These are phyloP conservation scores for Phytomonas sp. DNA, from an alignment of 208 protist species.

Conservation along the genomic window DNA sequence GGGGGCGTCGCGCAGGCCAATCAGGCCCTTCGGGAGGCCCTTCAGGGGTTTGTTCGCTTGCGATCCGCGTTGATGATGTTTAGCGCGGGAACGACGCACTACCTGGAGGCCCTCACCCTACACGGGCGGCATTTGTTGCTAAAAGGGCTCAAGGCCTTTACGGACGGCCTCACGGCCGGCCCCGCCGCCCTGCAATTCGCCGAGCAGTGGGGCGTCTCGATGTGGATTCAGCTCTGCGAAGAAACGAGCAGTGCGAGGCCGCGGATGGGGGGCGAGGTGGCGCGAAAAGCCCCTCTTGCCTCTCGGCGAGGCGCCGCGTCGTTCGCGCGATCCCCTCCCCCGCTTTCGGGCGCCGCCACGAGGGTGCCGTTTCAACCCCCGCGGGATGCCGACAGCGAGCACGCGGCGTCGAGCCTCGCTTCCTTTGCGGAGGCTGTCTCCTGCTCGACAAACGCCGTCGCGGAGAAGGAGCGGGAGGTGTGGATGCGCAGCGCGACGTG, in stretches of 20 bases:
- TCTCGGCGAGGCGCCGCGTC: no score
- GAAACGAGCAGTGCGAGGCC: conserved; percentile 4
- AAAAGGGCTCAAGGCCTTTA: conserved; percentile 25
- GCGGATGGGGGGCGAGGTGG: neutral
- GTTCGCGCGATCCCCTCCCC: no score
- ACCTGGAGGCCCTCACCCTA: conserved; percentile 32
- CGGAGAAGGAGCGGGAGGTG: neutral
- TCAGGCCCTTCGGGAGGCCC: conserved; percentile 35
- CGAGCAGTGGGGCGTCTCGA: conserved; percentile 39
- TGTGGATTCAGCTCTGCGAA: conserved; percentile 55
- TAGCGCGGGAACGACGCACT: conserved; percentile 40
- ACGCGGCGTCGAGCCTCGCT: neutral
- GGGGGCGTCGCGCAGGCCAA: conserved; percentile 25
- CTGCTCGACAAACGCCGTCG: no score
- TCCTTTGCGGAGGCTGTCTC: neutral
- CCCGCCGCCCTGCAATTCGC: conserved; percentile 27
- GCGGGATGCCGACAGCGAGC: neutral
- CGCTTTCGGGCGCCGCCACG: no score
- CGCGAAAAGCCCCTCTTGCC: no score
- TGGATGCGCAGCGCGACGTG: neutral
- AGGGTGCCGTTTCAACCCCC: no score
- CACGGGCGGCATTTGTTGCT: conserved; percentile 25
- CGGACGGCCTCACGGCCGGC: conserved; percentile 22
- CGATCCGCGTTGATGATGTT: conserved; percentile 35
- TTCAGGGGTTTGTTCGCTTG: conserved; percentile 38